Percentiles rank a stretch among this genome's conserved stretches.
Evolutionary conservation across 768 basidiomycete species (phyloP).

Genomic region (Calvatia gigantea): DNA sequence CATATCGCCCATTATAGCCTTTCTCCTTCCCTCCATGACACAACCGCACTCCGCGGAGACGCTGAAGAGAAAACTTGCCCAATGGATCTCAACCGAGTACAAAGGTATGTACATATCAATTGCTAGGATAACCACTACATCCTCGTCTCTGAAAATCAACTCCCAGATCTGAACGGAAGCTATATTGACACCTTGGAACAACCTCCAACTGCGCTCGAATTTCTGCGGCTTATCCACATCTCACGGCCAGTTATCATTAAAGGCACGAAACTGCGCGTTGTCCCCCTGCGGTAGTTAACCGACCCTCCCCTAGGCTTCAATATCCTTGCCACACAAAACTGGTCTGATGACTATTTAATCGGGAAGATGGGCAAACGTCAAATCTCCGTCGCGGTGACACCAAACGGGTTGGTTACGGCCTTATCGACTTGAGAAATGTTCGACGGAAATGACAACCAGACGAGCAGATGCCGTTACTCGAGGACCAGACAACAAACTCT

Average conservation of each 20-base stretch:
- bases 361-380: slow-evolving; percentile 46
- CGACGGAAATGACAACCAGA: slow-evolving; percentile 32
- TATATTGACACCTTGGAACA: slow-evolving; percentile 43
- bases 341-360: slow-evolving; percentile 65
- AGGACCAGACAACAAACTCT: slow-evolving; percentile 49
- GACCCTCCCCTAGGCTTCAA: slow-evolving; percentile 37
- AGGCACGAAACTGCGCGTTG: slow-evolving; percentile 32
- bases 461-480: slow-evolving; percentile 71
- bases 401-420: slow-evolving; percentile 63
- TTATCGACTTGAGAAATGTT: neutral
- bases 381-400: slow-evolving; percentile 79
- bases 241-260: slow-evolving; percentile 73
- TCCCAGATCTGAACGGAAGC: slow-evolving; percentile 56
- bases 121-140: neutral
- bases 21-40: slow-evolving; percentile 5
- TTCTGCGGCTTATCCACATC: slow-evolving; percentile 62
- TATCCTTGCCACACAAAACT: slow-evolving; percentile 46
- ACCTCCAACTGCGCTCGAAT: slow-evolving; percentile 67
- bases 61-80: slow-evolving; percentile 10
- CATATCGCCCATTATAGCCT: neutral
- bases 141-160: neutral
- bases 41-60: neutral
- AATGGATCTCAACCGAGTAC: slow-evolving; percentile 39
- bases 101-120: slow-evolving; percentile 28
- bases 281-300: neutral